These are phyloP conservation scores for Aspergillus funiculosus DNA, from an alignment of 495 filamentous ascomycete genomes.

Conservation along the genomic window DNA sequence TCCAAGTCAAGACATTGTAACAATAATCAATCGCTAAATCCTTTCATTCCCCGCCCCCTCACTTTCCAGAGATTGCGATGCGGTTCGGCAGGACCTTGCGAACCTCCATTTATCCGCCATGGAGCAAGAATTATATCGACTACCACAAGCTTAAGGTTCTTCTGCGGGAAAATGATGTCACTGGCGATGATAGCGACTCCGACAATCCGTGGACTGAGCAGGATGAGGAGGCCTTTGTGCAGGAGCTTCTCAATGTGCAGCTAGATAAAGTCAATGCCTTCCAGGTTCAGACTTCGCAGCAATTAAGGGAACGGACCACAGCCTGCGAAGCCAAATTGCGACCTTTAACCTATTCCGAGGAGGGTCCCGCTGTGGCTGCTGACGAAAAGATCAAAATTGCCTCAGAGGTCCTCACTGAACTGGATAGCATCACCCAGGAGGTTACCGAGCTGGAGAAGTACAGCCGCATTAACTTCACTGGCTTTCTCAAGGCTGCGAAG, in stretches of 20 bases:
- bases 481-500: slow-evolving; percentile 95
- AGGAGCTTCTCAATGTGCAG: slow-evolving; percentile 89
- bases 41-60: not conserved
- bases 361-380: slow-evolving; percentile 26
- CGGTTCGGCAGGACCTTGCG: slow-evolving; percentile 85
- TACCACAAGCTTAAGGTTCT: slow-evolving; percentile 87
- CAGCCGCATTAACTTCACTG: slow-evolving; percentile 93
- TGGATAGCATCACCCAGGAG: slow-evolving; percentile 83
- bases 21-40: no score
- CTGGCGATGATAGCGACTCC: slow-evolving; percentile 43
- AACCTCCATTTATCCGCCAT: slow-evolving; percentile 75
- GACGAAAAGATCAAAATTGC: slow-evolving; percentile 48
- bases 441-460: slow-evolving; percentile 92
- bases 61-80: slow-evolving; percentile 48
- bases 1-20: no score
- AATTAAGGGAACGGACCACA: slow-evolving; percentile 60
- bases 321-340: slow-evolving; percentile 51
- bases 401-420: slow-evolving; percentile 65
- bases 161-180: slow-evolving; percentile 61
- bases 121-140: slow-evolving; percentile 91
- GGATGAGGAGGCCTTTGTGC: slow-evolving; percentile 91
- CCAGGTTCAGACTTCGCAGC: slow-evolving; percentile 67
- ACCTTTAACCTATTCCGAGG: slow-evolving; percentile 34
- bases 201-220: slow-evolving; percentile 78
- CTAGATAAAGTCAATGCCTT: slow-evolving; percentile 93